These are phyloP conservation scores for Pseudogymnoascus sp. DNA, from an alignment of 2,329 filamentous ascomycete genomes.

Conservation along the genomic window DNA sequence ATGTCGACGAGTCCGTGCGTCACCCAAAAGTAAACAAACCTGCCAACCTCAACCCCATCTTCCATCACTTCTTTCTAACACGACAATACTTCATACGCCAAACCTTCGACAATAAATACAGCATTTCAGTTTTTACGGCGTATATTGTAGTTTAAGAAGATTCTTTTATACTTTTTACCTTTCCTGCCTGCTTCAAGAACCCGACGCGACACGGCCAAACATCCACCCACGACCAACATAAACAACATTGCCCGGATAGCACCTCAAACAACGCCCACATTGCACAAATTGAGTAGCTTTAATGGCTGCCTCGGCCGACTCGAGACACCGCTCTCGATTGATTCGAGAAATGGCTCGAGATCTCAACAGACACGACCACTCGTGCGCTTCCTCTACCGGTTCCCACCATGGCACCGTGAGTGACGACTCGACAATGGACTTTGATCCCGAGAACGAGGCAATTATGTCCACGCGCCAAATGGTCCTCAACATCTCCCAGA, in stretches of 20 bases:
- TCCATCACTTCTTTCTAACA: neutral
- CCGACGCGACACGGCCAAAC: neutral
- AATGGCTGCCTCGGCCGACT: slow-evolving; percentile 13
- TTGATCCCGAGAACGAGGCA: slow-evolving; percentile 22
- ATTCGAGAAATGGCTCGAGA: slow-evolving; percentile 21
- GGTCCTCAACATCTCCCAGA: slow-evolving; percentile 16
- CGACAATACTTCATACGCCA: neutral
- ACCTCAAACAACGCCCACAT: neutral
- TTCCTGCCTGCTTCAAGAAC: neutral
- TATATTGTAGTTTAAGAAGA: neutral
- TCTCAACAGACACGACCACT: slow-evolving; percentile 16
- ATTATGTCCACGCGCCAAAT: slow-evolving; percentile 20
- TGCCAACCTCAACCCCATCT: neutral
- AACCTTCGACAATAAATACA: neutral
- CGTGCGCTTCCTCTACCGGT: slow-evolving; percentile 22
- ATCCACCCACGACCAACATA: neutral
- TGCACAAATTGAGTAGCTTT: slow-evolving; percentile 2
- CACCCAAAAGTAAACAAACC: slow-evolving; percentile 11
- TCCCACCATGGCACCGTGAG: slow-evolving; percentile 27
- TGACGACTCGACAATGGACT: slow-evolving; percentile 20
- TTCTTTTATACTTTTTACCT: neutral
- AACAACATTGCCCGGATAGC: neutral
- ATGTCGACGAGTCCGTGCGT: slow-evolving; percentile 5
- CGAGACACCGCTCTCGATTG: slow-evolving; percentile 15
- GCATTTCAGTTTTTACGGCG: neutral